phyloP scores from a whole-genome alignment of 1,284 basidiomycete species.

The Apiotrichum laibachii region DNA sequence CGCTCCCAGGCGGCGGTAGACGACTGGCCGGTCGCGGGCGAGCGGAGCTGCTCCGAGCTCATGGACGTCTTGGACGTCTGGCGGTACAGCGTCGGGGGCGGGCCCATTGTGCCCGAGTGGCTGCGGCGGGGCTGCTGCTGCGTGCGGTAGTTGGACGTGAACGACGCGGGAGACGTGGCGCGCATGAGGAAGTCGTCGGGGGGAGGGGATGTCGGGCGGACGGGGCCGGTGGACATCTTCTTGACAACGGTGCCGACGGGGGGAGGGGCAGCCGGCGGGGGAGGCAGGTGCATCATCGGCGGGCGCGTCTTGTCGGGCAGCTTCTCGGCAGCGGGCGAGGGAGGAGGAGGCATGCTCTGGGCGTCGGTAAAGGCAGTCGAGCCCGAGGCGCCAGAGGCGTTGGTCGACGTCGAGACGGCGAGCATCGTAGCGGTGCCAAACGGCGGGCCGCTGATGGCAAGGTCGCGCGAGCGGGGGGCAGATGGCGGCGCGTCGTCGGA shows the following conservation, averaged over 20 bases:
- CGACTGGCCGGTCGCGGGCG: constrained; percentile 29
- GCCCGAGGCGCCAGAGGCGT: not conserved
- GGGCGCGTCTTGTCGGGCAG: constrained; percentile 72
- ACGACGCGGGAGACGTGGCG: constrained; percentile 71
- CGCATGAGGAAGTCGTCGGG: constrained; percentile 82
- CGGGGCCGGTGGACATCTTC: constrained; percentile 52
- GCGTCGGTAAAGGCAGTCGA: not conserved
- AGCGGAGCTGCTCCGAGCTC: constrained; percentile 44
- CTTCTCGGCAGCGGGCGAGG: constrained; percentile 22
- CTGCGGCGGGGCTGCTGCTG: not conserved
- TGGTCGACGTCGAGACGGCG: too few relatives aligned
- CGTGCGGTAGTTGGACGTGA: constrained; percentile 4
- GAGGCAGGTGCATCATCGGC: constrained; percentile 78
- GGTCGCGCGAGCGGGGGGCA: constrained; percentile 14
- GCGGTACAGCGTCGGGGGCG: constrained; percentile 63
- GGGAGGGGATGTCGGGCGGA: constrained; percentile 81
- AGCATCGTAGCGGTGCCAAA: too few relatives aligned
- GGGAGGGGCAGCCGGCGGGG: constrained; percentile 75
- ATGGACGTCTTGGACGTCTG: constrained; percentile 75
- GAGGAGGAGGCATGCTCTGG: constrained; percentile 13
- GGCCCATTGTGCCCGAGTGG: constrained; percentile 56
- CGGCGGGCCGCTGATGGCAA: not conserved
- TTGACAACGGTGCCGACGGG: constrained; percentile 56
- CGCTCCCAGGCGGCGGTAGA: constrained; percentile 52
- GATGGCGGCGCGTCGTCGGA: constrained; percentile 22